Evolutionary conservation across 768 basidiomycete species (phyloP).

Genomic region (Podaxis sp.): DNA sequence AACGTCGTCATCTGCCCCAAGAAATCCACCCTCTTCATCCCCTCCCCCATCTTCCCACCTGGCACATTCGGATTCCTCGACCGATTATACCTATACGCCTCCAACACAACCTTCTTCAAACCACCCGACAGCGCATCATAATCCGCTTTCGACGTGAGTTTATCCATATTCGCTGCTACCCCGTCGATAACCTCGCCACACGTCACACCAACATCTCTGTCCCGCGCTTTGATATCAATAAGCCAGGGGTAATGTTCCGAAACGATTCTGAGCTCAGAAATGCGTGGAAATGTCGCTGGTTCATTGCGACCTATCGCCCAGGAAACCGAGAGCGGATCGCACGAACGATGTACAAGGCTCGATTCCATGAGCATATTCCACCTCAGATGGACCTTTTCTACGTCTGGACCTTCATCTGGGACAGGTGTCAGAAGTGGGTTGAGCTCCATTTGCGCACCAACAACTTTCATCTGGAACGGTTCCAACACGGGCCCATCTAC

Average conservation of each 20-base stretch:
- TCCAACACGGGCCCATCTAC: constrained; percentile 57
- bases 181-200: constrained; percentile 66
- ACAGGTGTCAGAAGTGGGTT: constrained; percentile 62
- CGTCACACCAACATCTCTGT: constrained; percentile 61
- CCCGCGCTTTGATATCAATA: constrained; percentile 67
- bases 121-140: constrained; percentile 37
- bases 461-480: constrained; percentile 51
- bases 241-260: constrained; percentile 73
- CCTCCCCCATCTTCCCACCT: constrained; percentile 62
- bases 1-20: constrained; percentile 57
- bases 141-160: constrained; percentile 49
- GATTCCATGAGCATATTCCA: constrained; percentile 77
- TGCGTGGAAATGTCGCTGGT: constrained; percentile 69
- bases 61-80: constrained; percentile 63
- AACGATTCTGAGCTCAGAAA: constrained; percentile 57
- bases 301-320: constrained; percentile 71
- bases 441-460: constrained; percentile 44
- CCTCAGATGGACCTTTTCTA: constrained; percentile 49
- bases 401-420: constrained; percentile 35
- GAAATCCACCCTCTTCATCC: constrained; percentile 68
- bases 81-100: constrained; percentile 64
- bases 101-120: constrained; percentile 42
- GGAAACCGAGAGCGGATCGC: constrained; percentile 56
- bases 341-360: constrained; percentile 57
- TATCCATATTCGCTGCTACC: constrained; percentile 49